Evolutionary conservation across 2,329 filamentous ascomycete genomes (phyloP).

Genomic region (Ophiostoma novo-ulmi): DNA sequence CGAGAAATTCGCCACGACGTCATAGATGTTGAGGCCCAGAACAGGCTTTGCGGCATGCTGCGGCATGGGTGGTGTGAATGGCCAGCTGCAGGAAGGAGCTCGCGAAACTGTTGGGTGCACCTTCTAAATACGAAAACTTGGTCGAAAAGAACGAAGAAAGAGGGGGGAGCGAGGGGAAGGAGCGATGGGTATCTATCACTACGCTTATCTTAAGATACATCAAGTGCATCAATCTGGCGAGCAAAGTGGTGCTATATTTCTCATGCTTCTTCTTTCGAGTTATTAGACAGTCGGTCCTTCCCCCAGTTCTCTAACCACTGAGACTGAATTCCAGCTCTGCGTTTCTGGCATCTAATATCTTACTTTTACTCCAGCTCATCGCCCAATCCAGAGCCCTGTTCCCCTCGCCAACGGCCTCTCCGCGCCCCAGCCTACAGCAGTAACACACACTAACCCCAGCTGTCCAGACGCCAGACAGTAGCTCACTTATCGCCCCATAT

Average conservation of each 20-base stretch:
- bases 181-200: background rate
- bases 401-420: conserved; percentile 22
- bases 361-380: background rate
- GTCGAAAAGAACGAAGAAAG: background rate
- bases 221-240: background rate
- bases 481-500: conserved; percentile 26
- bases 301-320: background rate
- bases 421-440: background rate
- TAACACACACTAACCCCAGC: background rate
- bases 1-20: conserved; percentile 27
- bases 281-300: background rate
- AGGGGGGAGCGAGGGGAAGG: conserved; percentile 11
- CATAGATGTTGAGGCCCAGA: conserved; percentile 20
- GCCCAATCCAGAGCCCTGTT: conserved; percentile 20
- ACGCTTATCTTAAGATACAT: background rate
- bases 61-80: background rate
- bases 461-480: conserved; percentile 4
- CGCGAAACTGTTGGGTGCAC: conserved; percentile 18
- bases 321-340: conserved; percentile 20
- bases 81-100: conserved; percentile 5
- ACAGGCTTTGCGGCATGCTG: background rate
- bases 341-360: background rate
- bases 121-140: background rate
- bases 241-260: background rate
- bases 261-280: background rate